These are phyloP conservation scores for Ceratocystis smalleyi DNA, from an alignment of 2,329 filamentous ascomycete genomes.

Conservation along the genomic window DNA sequence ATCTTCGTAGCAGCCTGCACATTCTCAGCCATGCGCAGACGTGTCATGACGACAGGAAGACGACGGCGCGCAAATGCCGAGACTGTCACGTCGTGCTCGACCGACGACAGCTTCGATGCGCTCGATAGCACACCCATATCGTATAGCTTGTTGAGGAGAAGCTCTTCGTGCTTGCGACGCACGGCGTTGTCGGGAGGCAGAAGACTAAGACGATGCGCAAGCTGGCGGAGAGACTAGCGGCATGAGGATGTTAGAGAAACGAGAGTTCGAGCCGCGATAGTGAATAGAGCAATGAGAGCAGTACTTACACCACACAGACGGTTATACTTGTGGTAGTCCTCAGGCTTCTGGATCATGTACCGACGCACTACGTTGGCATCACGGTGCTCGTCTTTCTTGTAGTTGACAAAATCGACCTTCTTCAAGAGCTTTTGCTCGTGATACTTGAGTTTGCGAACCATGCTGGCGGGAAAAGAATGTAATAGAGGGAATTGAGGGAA, in stretches of 20 bases:
- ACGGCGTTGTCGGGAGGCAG: conserved; percentile 65
- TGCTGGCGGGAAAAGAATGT: conserved; percentile 28
- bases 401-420: conserved; percentile 83
- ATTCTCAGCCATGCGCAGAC: conserved; percentile 80
- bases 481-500: background rate
- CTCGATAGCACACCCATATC: conserved; percentile 75
- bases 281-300: conserved; percentile 22
- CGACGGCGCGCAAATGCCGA: conserved; percentile 72
- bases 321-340: conserved; percentile 61
- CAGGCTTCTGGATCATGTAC: conserved; percentile 80
- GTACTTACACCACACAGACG: conserved; percentile 49
- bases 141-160: conserved; percentile 81
- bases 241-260: conserved; percentile 1
- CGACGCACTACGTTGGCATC: conserved; percentile 64
- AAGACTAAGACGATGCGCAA: conserved; percentile 74
- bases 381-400: conserved; percentile 80
- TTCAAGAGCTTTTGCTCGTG: conserved; percentile 95
- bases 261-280: background rate
- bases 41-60: conserved; percentile 79
- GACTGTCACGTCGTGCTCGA: conserved; percentile 81
- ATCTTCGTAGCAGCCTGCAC: conserved; percentile 72
- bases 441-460: conserved; percentile 93
- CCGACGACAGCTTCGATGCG: conserved; percentile 61
- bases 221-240: conserved; percentile 60
- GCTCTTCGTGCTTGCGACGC: conserved; percentile 68